Evolutionary conservation across 2,329 filamentous ascomycete genomes (phyloP).

Genomic region (Macroventuria anomochaeta): DNA sequence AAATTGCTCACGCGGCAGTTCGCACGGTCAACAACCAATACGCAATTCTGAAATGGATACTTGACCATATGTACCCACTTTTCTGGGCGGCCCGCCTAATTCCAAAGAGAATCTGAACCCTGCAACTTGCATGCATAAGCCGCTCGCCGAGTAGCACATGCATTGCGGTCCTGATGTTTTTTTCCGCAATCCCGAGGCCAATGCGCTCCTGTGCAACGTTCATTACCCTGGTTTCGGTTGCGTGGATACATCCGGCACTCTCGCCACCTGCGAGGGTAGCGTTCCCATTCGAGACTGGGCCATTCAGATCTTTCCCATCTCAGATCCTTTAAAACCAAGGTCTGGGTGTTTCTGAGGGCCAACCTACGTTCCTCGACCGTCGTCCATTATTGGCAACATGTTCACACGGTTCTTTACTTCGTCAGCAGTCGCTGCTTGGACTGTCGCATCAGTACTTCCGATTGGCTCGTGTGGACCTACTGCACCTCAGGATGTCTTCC

Average conservation of each 20-base stretch:
- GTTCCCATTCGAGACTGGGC: not conserved
- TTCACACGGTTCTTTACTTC: constrained; percentile 17
- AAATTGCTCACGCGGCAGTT: not conserved
- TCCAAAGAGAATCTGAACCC: not conserved
- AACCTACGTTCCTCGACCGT: not conserved
- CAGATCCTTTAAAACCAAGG: constrained; percentile 2
- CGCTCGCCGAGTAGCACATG: not conserved
- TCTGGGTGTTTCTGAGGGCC: not conserved
- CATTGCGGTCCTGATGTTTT: not conserved
- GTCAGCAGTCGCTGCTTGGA: constrained; percentile 15
- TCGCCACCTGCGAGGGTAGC: not conserved
- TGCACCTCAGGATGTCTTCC: constrained; percentile 8
- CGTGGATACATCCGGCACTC: not conserved
- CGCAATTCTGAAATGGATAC: not conserved
- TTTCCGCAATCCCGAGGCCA: not conserved
- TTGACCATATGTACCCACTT: not conserved
- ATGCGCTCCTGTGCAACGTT: not conserved
- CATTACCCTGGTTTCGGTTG: not conserved
- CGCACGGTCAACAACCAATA: not conserved
- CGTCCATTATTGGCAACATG: constrained; percentile 11
- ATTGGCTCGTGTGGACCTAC: constrained; percentile 17
- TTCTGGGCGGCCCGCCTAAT: not conserved
- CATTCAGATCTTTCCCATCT: not conserved
- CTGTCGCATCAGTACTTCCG: constrained; percentile 14
- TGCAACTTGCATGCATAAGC: constrained; percentile 6